Evolutionary conservation across 108 stramenopile species (phyloP), one percentile per base, ranked within the genome.

Genomic region (Fragilariopsis cylindrus): DNA sequence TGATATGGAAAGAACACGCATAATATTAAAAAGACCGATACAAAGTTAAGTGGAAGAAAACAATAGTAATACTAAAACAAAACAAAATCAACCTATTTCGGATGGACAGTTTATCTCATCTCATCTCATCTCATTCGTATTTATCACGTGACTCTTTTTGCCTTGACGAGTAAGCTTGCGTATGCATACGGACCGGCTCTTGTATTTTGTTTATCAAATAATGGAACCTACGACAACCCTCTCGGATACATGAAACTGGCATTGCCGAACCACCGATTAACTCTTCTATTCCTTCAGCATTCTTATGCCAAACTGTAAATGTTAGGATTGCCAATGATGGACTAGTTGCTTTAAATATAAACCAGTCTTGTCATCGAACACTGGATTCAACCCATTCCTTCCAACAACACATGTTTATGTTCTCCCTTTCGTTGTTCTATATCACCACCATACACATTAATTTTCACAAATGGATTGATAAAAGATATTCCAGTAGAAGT

Each of bases 311-410:
- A 5, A 94, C 90, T 13, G 81, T 78, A 80, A 94, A 79, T 8
- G 81, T 70, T 15, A 90, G 15, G 71, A 94, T 89, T n/a, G 88
- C 90, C 42, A 91, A 69, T 58, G 81, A 91, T 70, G 80, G 94
- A 73, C 78, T 84, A 40, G 72, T 65, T 41, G 80, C 90, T 42
- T 76, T 69, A 73, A 95, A 96, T 2, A 56, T 81, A 52, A 70
- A 76, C 85, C 87, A 2, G 76, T 30, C 72, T 75, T 71, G 45
- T 91, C 90, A 65, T 93, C 84, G 88, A 91, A 97, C 11, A 96
- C 79, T n/a, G 98, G 98, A 82, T 96, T 96, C 66, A 96, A 78
- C 42, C 96, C 95, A 76, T 97, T 97, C 49, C 84, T 89, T 50
- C 82, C 65, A n/a, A 93, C 81, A 11, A 77, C 73, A 7, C 78